Percentiles rank a stretch among this genome's conserved stretches.
phyloP scores from a whole-genome alignment of 305 asterid genomes.

The Fraxinus greggii region DNA sequence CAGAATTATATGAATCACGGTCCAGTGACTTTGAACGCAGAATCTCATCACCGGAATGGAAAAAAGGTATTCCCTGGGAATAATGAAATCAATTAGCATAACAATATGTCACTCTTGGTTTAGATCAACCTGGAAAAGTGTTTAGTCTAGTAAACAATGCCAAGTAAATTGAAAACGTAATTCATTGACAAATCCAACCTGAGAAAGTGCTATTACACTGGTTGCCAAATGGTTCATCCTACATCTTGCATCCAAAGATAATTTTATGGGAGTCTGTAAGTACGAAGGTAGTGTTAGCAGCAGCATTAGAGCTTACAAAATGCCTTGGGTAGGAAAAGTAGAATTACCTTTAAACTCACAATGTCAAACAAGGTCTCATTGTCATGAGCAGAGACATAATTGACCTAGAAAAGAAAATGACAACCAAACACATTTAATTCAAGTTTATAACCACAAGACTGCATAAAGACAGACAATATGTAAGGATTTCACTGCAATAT shows the following conservation, averaged over 20 bases:
- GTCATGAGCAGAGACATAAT: slow-evolving; percentile 97
- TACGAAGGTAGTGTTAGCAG: slow-evolving; percentile 23
- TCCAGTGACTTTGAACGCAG: slow-evolving; percentile 96
- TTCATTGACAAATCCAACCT: slow-evolving; percentile 44
- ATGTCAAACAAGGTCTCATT: slow-evolving; percentile 91
- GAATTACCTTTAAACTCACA: slow-evolving; percentile 75
- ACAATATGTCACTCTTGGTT: neutral
- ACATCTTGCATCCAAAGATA: slow-evolving; percentile 82
- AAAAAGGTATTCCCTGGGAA: slow-evolving; percentile 85
- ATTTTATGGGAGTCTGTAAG: slow-evolving; percentile 59
- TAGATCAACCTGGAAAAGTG: neutral
- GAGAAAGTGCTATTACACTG: slow-evolving; percentile 86
- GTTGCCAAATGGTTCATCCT: slow-evolving; percentile 95
- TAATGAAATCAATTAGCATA: slow-evolving; percentile 16
- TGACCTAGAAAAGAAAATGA: slow-evolving; percentile 51
- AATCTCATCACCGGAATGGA: slow-evolving; percentile 96
- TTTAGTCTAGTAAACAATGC: neutral
- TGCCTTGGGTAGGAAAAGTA: neutral
- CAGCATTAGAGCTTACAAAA: neutral
- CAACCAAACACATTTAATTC: neutral
- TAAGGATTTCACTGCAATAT: neutral
- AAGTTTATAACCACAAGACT: slow-evolving; percentile 13
- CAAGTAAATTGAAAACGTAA: slow-evolving; percentile 12
- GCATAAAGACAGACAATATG: slow-evolving; percentile 2
- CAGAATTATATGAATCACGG: slow-evolving; percentile 96